phyloP scores from a whole-genome alignment of 2,329 filamentous ascomycete species.

The Fusarium bactridioides region DNA sequence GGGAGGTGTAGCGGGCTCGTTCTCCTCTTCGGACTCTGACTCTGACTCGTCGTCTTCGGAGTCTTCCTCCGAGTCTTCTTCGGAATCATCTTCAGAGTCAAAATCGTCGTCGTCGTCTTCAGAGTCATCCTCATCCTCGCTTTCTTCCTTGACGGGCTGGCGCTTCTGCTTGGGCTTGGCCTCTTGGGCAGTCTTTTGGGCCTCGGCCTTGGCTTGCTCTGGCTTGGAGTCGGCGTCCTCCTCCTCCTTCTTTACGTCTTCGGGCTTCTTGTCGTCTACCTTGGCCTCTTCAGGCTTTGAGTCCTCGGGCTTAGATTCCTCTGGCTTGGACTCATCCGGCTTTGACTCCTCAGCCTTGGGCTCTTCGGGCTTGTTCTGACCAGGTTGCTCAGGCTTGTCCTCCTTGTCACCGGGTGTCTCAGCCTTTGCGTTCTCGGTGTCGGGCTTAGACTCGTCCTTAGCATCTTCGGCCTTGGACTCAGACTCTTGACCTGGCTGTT shows the following conservation, averaged over 20 bases:
- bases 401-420: conserved; percentile 10
- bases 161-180: conserved; percentile 22
- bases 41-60: conserved; percentile 35
- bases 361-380: background rate
- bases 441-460: conserved; percentile 10
- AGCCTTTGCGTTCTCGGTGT: conserved; percentile 14
- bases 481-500: conserved; percentile 18
- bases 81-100: conserved; percentile 29
- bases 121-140: conserved; percentile 24
- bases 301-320: background rate
- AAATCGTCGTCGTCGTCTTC: conserved; percentile 29
- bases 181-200: conserved; percentile 4
- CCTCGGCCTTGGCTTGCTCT: conserved; percentile 10
- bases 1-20: conserved; percentile 38
- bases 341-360: background rate
- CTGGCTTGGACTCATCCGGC: background rate
- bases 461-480: conserved; percentile 3
- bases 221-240: background rate
- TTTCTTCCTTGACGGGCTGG: conserved; percentile 20
- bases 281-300: conserved; percentile 10
- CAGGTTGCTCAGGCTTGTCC: conserved; percentile 10
- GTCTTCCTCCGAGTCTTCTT: conserved; percentile 25
- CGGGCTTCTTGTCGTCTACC: conserved; percentile 15
- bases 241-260: conserved; percentile 19
- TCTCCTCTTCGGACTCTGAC: conserved; percentile 36